phyloP scores from a whole-genome alignment of 139 green algal species.

The Chlorella ohadii region DNA sequence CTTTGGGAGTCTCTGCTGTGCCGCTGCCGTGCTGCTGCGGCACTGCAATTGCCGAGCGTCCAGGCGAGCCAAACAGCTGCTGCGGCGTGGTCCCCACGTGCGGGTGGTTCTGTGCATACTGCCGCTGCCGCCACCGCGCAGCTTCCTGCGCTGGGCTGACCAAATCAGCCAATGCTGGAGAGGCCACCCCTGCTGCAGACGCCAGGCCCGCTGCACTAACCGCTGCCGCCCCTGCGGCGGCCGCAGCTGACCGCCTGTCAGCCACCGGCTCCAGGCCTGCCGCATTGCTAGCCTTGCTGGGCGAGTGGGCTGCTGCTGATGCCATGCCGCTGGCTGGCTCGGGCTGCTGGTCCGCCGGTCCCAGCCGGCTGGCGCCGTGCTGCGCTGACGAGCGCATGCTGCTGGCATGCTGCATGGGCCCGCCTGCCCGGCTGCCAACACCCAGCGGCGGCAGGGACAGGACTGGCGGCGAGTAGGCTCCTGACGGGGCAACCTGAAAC shows the following conservation, averaged over 20 bases:
- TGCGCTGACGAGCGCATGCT: not conserved
- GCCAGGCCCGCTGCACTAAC: not conserved
- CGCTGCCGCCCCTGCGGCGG: not conserved
- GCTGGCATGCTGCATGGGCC: too few species aligned
- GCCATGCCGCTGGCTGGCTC: not conserved
- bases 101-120: not conserved
- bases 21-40: not conserved
- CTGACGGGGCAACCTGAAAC: not conserved
- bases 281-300: not conserved
- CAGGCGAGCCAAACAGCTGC: slow-evolving; percentile 15
- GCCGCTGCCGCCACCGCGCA: not conserved
- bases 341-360: not conserved
- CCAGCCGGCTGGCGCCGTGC: not conserved
- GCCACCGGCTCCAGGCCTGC: not conserved
- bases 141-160: slow-evolving; percentile 4
- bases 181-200: not conserved
- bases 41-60: not conserved
- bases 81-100: not conserved
- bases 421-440: not conserved
- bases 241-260: not conserved
- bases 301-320: not conserved
- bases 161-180: slow-evolving; percentile 5
- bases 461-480: not conserved
- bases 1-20: not conserved
- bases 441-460: not conserved